Conservation (phyloP, 768 basidiomycete genomes). For the Suillus decipiens region DNA sequence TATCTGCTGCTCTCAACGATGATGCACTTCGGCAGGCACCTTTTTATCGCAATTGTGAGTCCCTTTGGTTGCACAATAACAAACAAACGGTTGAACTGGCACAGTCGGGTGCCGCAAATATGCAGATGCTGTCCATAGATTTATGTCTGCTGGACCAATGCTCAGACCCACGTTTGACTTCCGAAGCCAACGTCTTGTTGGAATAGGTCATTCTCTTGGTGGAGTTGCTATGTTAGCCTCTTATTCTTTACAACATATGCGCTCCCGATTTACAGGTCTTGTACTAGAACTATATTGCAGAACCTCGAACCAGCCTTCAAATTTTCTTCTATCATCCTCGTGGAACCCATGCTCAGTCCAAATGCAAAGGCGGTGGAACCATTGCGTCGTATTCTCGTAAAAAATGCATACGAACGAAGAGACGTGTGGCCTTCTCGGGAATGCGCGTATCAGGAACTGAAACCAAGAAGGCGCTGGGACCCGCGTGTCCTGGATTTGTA, state of each 20-base stretch:
- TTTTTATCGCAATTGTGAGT: conserved; percentile 49
- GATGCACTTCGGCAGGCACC: conserved; percentile 43
- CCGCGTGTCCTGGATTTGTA: conserved; percentile 51
- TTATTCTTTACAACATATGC: background rate
- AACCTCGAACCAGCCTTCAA: conserved; percentile 42
- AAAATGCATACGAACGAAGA: conserved; percentile 48
- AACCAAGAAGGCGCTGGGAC: conserved; percentile 50
- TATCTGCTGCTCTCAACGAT: conserved; percentile 56
- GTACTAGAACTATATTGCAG: conserved; percentile 54
- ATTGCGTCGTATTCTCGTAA: conserved; percentile 46
- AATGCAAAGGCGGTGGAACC: conserved; percentile 43
- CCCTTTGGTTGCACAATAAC: background rate
- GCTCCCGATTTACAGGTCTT: conserved; percentile 9
- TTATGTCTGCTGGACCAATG: conserved; percentile 46
- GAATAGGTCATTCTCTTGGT: conserved; percentile 70
- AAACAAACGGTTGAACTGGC: background rate
- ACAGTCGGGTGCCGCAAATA: conserved; percentile 68
- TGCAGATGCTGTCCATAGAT: conserved; percentile 57
- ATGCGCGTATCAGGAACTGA: conserved; percentile 41
- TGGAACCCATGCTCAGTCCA: conserved; percentile 66
- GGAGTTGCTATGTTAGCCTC: conserved; percentile 58
- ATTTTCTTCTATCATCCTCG: conserved; percentile 56
- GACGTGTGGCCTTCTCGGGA: conserved; percentile 53
- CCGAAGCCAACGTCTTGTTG: conserved; percentile 50
- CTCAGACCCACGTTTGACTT: conserved; percentile 49